Conservation (phyloP, 257 asterid species). For the Nicotiana tabacum region DNA sequence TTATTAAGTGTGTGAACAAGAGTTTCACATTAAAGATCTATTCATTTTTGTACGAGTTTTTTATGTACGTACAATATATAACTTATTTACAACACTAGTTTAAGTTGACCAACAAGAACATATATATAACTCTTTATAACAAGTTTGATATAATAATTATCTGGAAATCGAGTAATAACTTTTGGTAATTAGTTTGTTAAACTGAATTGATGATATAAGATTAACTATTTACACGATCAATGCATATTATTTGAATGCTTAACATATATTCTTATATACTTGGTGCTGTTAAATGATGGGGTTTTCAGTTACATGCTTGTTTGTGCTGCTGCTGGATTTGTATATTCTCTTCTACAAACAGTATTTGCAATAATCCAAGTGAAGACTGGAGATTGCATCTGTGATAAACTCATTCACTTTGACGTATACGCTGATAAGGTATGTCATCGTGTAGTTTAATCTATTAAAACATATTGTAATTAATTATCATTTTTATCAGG, state of each 20-base stretch:
- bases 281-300: neutral
- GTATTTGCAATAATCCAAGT: neutral
- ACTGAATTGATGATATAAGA: neutral
- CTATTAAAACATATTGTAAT: too few relatives aligned
- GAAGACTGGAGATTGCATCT: neutral
- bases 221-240: too few relatives aligned
- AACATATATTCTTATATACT: neutral
- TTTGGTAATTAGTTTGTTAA: too few relatives aligned
- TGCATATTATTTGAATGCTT: too few relatives aligned
- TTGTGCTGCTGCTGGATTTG: constrained; percentile 3
- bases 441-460: neutral
- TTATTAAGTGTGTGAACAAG: too few relatives aligned
- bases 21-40: too few relatives aligned
- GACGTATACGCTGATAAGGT: constrained; percentile 10
- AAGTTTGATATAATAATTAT: neutral
- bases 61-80: too few relatives aligned
- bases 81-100: too few relatives aligned
- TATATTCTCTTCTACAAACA: constrained; percentile 10
- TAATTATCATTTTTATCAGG: too few relatives aligned
- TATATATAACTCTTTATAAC: neutral
- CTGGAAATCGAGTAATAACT: too few relatives aligned
- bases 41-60: neutral
- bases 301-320: constrained; percentile 6
- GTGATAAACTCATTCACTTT: neutral
- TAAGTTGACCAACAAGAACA: neutral